Percentiles rank a stretch among this genome's conserved stretches.
phyloP scores from a whole-genome alignment of 768 basidiomycete genomes.

The Cubamyces lactineus region DNA sequence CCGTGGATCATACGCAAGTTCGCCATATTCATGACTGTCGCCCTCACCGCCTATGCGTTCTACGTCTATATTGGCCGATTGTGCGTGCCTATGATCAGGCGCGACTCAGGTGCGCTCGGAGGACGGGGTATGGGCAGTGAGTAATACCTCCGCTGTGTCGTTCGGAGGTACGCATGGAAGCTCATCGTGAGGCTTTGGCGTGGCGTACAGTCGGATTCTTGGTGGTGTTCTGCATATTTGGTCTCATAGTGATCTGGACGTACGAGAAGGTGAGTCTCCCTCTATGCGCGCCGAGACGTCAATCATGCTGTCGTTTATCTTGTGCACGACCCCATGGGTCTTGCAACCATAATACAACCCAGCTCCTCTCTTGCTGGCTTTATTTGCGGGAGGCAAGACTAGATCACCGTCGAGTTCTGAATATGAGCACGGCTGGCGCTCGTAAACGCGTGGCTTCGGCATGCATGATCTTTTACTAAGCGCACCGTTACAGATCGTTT shows the following conservation, averaged over 20 bases:
- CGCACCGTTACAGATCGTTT: slow-evolving; percentile 50
- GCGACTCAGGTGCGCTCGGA: slow-evolving; percentile 46
- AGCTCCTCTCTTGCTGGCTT: too few species aligned
- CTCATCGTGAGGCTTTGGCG: background rate
- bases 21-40: slow-evolving; percentile 59
- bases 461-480: background rate
- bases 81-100: slow-evolving; percentile 69
- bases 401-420: too few species aligned
- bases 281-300: background rate
- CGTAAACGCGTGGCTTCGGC: too few species aligned
- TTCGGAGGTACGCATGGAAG: background rate
- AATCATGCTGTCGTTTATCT: background rate
- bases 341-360: too few species aligned
- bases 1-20: slow-evolving; percentile 79
- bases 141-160: slow-evolving; percentile 37
- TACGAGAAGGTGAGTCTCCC: slow-evolving; percentile 63
- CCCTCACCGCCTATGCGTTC: slow-evolving; percentile 63
- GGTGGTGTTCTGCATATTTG: slow-evolving; percentile 62
- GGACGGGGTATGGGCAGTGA: slow-evolving; percentile 64
- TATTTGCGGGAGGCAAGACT: too few species aligned
- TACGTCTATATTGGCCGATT: slow-evolving; percentile 83
- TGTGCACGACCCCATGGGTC: too few species aligned
- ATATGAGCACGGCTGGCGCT: too few species aligned
- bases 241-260: slow-evolving; percentile 76
- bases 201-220: slow-evolving; percentile 61